Base-by-base conservation (phyloP, 2,329 filamentous ascomycete species). In the Xylaria arbuscula region DNA sequence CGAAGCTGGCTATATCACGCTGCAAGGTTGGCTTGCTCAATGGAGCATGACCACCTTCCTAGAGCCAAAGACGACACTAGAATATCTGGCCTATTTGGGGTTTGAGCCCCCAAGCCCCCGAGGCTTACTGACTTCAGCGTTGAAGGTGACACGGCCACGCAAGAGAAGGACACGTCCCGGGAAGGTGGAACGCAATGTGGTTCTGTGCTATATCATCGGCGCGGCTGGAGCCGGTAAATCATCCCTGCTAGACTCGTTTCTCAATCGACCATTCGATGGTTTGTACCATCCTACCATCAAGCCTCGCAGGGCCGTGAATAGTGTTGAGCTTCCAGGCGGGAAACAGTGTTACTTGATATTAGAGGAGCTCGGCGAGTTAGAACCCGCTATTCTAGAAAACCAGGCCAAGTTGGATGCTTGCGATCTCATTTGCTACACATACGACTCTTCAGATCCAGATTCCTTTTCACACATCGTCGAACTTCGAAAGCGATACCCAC, bases 21-120 rank as follows among this genome's bases (percentile, higher is more conserved):
- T 99, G 3, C 96, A 99, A 80, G 96, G 96, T 1, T 99, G 96
- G 96, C 88, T 99, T 45, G 96, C 96, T 3, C 96, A 99, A 76
- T 99, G 96, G 96, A 98, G 94, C 78, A 99, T 99, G 96, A 99
- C 96, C 0, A 99, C 96, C 0, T 99, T 98, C 76, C 89, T 97
- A 68, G 94, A 97, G 65, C 95, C 96, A 13, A 97, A 96, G 78
- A 98, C 93, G 0, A 98, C 96, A 0, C 86, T 99, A 3, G 94
- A 97, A 74, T 99, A 99, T 78, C 89, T 99, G 2, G 96, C 96
- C 2, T 98, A 98, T 78, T 89, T 99, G 1, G 96, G 96, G 0
- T 99, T 98, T 76, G 96, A 98, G 78, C 90, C 93, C 2, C 84
- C 89, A 1, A 92, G 92, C 73, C 84, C 87, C n/a, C 92, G 91